Evolutionary conservation across 805 yeast species (phyloP).

Genomic region (Candida glaebosa): DNA sequence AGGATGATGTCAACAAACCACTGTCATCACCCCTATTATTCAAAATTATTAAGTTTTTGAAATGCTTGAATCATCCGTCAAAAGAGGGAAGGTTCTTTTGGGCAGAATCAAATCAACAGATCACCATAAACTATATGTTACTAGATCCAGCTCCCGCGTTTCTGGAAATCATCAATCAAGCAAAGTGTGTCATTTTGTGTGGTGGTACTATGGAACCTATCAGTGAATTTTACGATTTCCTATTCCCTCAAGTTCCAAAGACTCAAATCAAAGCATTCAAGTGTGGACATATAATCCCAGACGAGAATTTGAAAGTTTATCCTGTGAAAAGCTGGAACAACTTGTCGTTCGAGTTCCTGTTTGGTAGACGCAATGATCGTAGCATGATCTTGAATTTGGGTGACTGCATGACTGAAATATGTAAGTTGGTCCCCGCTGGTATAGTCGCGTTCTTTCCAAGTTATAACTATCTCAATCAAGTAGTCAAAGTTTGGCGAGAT

Average conservation of each 20-base stretch:
- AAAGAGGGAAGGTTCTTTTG: slow-evolving; percentile 77
- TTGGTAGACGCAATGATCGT: slow-evolving; percentile 51
- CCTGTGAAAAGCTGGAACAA: slow-evolving; percentile 34
- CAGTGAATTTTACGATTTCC: slow-evolving; percentile 59
- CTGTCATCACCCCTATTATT: slow-evolving; percentile 56
- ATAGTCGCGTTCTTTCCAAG: slow-evolving; percentile 83
- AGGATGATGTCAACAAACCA: slow-evolving; percentile 10
- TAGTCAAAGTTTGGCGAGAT: slow-evolving; percentile 51
- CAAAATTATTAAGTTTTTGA: slow-evolving; percentile 61
- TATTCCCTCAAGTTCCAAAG: slow-evolving; percentile 53
- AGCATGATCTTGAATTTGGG: slow-evolving; percentile 52
- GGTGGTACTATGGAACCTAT: slow-evolving; percentile 97
- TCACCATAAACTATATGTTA: slow-evolving; percentile 61
- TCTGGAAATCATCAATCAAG: slow-evolving; percentile 57
- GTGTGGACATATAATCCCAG: slow-evolving; percentile 85
- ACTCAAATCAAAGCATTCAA: slow-evolving; percentile 50
- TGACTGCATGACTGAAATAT: slow-evolving; percentile 38
- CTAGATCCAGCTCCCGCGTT: slow-evolving; percentile 77
- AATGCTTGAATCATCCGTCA: slow-evolving; percentile 67
- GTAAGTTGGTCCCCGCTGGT: slow-evolving; percentile 60
- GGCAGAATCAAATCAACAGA: slow-evolving; percentile 33
- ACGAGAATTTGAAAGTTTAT: slow-evolving; percentile 59
- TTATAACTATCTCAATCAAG: slow-evolving; percentile 62
- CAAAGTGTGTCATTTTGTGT: slow-evolving; percentile 72
- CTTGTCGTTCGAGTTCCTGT: slow-evolving; percentile 60